phyloP scores from a whole-genome alignment of 2,329 filamentous ascomycete genomes.

The Amesomyces nigricolor region DNA sequence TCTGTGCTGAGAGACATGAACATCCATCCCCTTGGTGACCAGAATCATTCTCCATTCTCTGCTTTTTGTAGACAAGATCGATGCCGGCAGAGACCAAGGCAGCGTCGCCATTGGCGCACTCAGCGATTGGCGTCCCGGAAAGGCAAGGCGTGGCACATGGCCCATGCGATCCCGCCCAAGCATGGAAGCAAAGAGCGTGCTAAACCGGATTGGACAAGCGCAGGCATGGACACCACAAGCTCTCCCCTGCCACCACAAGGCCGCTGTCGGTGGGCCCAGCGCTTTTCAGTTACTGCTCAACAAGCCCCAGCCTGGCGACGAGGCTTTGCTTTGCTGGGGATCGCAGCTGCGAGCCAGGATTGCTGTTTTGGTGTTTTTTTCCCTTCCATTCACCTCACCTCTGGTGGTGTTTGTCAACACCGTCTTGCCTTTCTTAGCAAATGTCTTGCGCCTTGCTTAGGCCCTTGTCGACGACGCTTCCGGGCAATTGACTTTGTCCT shows the following conservation, averaged over 20 bases:
- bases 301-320: neutral
- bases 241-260: conserved; percentile 10
- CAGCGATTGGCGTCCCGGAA: neutral
- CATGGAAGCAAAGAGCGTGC: conserved; percentile 2
- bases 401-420: conserved; percentile 2
- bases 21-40: neutral
- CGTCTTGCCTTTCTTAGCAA: neutral
- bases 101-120: conserved; percentile 3
- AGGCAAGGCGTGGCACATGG: conserved; percentile 10
- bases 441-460: conserved; percentile 7
- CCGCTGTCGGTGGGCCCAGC: conserved; percentile 12
- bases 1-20: neutral
- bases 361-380: conserved; percentile 10
- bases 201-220: conserved; percentile 2
- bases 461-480: conserved; percentile 10
- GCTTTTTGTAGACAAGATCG: conserved; percentile 2
- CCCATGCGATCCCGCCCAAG: conserved; percentile 6
- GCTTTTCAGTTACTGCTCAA: conserved; percentile 1
- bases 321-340: conserved; percentile 1
- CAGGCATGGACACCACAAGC: conserved; percentile 12
- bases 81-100: neutral
- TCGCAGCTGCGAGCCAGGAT: conserved; percentile 7
- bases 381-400: neutral
- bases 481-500: conserved; percentile 25
- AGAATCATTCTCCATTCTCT: neutral